These are phyloP conservation scores for Schrenkiella parvula DNA, from an alignment of 345 rosid genomes.

Conservation along the genomic window DNA sequence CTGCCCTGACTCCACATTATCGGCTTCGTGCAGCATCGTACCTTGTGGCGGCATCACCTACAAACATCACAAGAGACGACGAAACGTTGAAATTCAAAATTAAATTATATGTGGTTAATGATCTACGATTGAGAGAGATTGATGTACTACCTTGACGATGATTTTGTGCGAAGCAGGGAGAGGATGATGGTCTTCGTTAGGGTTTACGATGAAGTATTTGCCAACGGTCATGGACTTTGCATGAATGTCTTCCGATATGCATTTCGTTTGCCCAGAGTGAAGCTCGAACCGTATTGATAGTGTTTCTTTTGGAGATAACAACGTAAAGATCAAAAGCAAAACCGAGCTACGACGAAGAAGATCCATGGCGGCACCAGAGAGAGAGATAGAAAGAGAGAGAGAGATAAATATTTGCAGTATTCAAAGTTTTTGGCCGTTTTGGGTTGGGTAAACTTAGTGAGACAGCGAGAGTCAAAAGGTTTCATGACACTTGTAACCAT, in stretches of 20 bases:
- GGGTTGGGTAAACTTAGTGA: background rate
- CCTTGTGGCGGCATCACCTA: slow-evolving; percentile 69
- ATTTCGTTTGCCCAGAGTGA: slow-evolving; percentile 58
- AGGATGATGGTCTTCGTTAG: slow-evolving; percentile 56
- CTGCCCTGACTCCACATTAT: slow-evolving; percentile 62
- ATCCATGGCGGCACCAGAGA: slow-evolving; percentile 21
- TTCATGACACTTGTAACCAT: slow-evolving; percentile 26
- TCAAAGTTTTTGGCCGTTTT: slow-evolving; percentile 6
- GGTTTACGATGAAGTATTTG: slow-evolving; percentile 69
- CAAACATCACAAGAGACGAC: background rate
- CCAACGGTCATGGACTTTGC: slow-evolving; percentile 72
- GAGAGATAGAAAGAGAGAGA: background rate
- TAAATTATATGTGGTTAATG: too few relatives aligned
- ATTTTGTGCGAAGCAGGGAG: slow-evolving; percentile 64
- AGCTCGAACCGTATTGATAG: slow-evolving; percentile 66
- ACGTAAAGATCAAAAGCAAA: slow-evolving; percentile 24
- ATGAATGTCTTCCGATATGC: slow-evolving; percentile 76
- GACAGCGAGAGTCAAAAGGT: background rate
- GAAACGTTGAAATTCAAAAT: background rate
- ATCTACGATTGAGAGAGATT: background rate
- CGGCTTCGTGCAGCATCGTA: slow-evolving; percentile 46
- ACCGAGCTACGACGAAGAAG: background rate
- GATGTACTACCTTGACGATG: slow-evolving; percentile 59
- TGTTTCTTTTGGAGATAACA: slow-evolving; percentile 34
- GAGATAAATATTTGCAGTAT: background rate